phyloP scores from a whole-genome alignment of 192 early-diverging fungal species.

The Polychytrium aggregatum region DNA sequence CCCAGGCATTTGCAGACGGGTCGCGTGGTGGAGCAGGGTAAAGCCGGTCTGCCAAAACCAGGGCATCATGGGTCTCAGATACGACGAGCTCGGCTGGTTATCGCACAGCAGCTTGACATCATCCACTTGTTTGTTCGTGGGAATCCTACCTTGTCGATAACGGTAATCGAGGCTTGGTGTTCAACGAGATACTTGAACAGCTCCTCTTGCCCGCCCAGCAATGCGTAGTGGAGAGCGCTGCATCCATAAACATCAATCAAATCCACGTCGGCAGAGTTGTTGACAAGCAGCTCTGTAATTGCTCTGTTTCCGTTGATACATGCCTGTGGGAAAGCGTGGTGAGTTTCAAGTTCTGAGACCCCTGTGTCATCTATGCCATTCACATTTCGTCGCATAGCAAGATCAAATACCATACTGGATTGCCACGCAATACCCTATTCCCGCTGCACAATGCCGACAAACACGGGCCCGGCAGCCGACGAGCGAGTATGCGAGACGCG shows the following conservation, averaged over 20 bases:
- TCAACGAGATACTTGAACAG: slow-evolving; percentile 11
- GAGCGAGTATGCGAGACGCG: too few species aligned
- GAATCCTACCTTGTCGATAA: slow-evolving; percentile 27
- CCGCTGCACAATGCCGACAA: too few species aligned
- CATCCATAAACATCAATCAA: slow-evolving; percentile 19
- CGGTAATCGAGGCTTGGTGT: slow-evolving; percentile 3
- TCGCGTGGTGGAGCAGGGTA: slow-evolving; percentile 23
- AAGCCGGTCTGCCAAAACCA: slow-evolving; percentile 23
- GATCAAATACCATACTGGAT: too few species aligned
- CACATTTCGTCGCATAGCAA: background rate
- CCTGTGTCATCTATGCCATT: background rate
- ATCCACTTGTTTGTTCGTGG: too few species aligned
- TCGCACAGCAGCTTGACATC: too few species aligned
- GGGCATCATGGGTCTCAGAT: too few species aligned
- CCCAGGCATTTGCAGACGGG: slow-evolving; percentile 5
- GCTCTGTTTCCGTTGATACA: slow-evolving; percentile 12
- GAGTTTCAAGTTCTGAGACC: too few species aligned
- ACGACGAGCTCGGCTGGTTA: too few species aligned
- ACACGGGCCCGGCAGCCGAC: too few species aligned
- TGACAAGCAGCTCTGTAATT: slow-evolving; percentile 15
- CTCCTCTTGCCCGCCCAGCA: slow-evolving; percentile 10
- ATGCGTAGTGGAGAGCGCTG: slow-evolving; percentile 19
- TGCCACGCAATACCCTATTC: too few species aligned
- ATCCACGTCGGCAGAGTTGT: slow-evolving; percentile 11
- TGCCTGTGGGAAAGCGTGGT: slow-evolving; percentile 7